These are phyloP conservation scores for Mucor irregularis DNA, from an alignment of 371 early-diverging fungal species.

Conservation along the genomic window DNA sequence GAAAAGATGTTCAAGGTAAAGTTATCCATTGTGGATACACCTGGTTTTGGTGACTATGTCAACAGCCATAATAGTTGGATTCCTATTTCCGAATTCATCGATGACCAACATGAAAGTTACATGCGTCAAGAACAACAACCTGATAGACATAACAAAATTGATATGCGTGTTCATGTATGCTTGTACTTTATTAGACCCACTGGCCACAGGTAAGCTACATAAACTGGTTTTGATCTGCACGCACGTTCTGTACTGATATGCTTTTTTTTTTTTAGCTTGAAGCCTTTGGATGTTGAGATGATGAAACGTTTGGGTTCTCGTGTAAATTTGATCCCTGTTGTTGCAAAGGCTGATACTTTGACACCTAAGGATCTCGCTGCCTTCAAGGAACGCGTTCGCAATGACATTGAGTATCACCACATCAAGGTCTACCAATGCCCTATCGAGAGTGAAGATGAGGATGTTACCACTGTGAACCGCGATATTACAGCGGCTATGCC, in stretches of 20 bases:
- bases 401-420: slow-evolving; percentile 70
- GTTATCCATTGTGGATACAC: slow-evolving; percentile 87
- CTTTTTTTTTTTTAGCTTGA: slow-evolving; percentile 70
- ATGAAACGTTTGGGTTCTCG: slow-evolving; percentile 84
- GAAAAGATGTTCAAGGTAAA: slow-evolving; percentile 95
- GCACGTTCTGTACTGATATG: slow-evolving; percentile 17
- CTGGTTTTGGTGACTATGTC: slow-evolving; percentile 89
- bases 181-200: slow-evolving; percentile 92
- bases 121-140: slow-evolving; percentile 74
- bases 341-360: slow-evolving; percentile 71
- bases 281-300: slow-evolving; percentile 90
- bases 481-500: slow-evolving; percentile 89
- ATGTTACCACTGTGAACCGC: slow-evolving; percentile 69
- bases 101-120: slow-evolving; percentile 92
- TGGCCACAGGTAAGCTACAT: slow-evolving; percentile 70
- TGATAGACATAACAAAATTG: slow-evolving; percentile 56
- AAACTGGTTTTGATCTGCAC: background rate
- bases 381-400: slow-evolving; percentile 79
- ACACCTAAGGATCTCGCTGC: slow-evolving; percentile 76
- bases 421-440: slow-evolving; percentile 79
- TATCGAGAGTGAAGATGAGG: slow-evolving; percentile 86
- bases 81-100: slow-evolving; percentile 79
- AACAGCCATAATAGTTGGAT: slow-evolving; percentile 72
- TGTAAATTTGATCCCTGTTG: slow-evolving; percentile 87
- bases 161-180: slow-evolving; percentile 86